A percentile compares a stretch with the other conserved stretches of the same genome.
Conservation (phyloP, 805 yeast species). For the Metschnikowia shivogae region DNA sequence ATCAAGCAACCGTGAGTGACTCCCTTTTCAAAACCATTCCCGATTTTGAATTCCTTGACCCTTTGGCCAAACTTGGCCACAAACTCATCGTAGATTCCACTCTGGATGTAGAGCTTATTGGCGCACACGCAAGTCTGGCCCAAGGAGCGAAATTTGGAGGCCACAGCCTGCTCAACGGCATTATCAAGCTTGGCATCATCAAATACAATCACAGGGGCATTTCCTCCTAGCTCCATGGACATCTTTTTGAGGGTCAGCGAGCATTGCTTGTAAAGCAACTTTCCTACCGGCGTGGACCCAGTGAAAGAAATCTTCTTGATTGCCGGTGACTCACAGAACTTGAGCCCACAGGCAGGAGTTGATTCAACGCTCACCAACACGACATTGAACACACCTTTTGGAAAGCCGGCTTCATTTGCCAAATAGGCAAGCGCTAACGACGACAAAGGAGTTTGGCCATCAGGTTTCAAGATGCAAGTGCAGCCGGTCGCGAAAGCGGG, state of each 20-base stretch:
- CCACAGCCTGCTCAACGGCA: conserved; percentile 65
- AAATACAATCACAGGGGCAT: conserved; percentile 74
- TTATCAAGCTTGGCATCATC: conserved; percentile 65
- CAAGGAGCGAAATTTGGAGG: conserved; percentile 66
- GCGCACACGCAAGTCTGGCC: conserved; percentile 86
- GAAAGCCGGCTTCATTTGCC: conserved; percentile 58
- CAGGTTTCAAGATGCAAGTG: conserved; percentile 58
- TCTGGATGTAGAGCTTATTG: conserved; percentile 65
- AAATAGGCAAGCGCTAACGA: conserved; percentile 55
- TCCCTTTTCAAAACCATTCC: conserved; percentile 50
- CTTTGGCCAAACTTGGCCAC: conserved; percentile 44
- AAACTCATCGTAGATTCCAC: conserved; percentile 59
- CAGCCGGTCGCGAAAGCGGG: conserved; percentile 68
- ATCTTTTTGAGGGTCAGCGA: conserved; percentile 62
- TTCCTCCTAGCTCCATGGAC: conserved; percentile 75
- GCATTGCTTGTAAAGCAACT: conserved; percentile 58
- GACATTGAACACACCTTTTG: conserved; percentile 53
- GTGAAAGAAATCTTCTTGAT: conserved; percentile 71
- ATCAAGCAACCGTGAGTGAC: conserved; percentile 58
- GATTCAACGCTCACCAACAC: conserved; percentile 43
- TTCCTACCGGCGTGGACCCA: conserved; percentile 74
- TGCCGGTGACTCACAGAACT: conserved; percentile 47
- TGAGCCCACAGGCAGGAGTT: conserved; percentile 52
- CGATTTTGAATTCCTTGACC: conserved; percentile 42
- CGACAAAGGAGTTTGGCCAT: conserved; percentile 57